phyloP scores from a whole-genome alignment of 1,284 basidiomycete species.

The Rhodotorula sp. region DNA sequence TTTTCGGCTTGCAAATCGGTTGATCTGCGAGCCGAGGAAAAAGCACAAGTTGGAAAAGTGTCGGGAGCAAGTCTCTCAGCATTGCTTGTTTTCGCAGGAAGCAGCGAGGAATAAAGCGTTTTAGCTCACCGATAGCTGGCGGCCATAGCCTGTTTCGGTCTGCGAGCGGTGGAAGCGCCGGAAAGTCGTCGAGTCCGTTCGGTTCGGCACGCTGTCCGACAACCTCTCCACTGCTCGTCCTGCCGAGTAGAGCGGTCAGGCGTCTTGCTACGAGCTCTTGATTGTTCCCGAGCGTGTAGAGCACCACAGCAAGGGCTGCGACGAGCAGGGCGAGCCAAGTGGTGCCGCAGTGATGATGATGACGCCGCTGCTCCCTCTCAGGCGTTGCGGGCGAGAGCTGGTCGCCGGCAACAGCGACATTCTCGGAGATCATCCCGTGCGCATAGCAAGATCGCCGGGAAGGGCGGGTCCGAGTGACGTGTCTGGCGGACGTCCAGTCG shows the following conservation, averaged over 20 bases:
- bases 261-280: not conserved
- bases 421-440: too few species aligned
- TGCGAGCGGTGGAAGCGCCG: slow-evolving; percentile 14
- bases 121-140: slow-evolving; percentile 20
- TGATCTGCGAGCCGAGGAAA: not conserved
- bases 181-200: slow-evolving; percentile 2
- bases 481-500: too few species aligned
- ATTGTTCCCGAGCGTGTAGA: too few species aligned
- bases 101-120: too few species aligned
- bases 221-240: too few species aligned
- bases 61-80: too few species aligned
- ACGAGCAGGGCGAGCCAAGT: not conserved
- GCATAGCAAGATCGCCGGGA: too few species aligned
- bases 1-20: slow-evolving; percentile 27
- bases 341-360: not conserved
- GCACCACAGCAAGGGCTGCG: not conserved
- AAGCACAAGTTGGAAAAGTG: not conserved
- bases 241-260: too few species aligned
- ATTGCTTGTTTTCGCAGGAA: too few species aligned
- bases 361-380: not conserved
- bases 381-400: not conserved
- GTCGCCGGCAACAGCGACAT: too few species aligned
- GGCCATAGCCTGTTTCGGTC: slow-evolving; percentile 32
- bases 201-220: not conserved
- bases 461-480: too few species aligned